A percentile compares a stretch with the other conserved stretches of the same genome.
Evolutionary conservation across 2,329 filamentous ascomycete species (phyloP).

Genomic region (Lizonia empirigonia): DNA sequence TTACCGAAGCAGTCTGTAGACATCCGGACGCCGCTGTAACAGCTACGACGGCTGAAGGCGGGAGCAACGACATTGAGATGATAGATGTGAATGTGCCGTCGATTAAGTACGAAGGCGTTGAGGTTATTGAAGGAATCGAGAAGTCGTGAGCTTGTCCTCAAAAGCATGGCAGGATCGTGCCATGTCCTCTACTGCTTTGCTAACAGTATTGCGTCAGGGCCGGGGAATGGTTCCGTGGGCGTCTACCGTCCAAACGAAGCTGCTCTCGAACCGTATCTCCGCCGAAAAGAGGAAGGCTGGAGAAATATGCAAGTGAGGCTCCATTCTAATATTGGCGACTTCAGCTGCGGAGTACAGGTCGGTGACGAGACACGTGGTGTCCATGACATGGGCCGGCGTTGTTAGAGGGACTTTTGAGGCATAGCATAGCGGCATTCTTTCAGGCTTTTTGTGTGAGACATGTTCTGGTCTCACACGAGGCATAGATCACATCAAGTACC

Average conservation of each 20-base stretch:
- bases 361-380: neutral
- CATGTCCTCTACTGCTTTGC: neutral
- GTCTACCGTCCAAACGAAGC: neutral
- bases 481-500: neutral
- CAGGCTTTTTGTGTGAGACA: neutral
- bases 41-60: neutral
- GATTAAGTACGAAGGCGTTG: slow-evolving; percentile 20
- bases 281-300: neutral
- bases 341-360: too few relatives aligned
- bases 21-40: slow-evolving; percentile 14
- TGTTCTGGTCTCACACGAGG: neutral
- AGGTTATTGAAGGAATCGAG: slow-evolving; percentile 38
- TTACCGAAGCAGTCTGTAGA: slow-evolving; percentile 60
- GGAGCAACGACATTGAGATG: slow-evolving; percentile 17
- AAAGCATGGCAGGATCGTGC: neutral
- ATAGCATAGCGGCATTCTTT: slow-evolving; percentile 1
- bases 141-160: slow-evolving; percentile 28
- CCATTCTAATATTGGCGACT: neutral
- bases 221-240: neutral
- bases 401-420: neutral
- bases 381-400: neutral
- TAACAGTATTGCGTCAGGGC: neutral
- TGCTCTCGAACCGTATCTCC: slow-evolving; percentile 7
- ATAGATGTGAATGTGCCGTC: slow-evolving; percentile 5
- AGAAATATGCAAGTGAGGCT: neutral